phyloP scores from a whole-genome alignment of 305 asterid genomes.

The Solanum chacoense region DNA sequence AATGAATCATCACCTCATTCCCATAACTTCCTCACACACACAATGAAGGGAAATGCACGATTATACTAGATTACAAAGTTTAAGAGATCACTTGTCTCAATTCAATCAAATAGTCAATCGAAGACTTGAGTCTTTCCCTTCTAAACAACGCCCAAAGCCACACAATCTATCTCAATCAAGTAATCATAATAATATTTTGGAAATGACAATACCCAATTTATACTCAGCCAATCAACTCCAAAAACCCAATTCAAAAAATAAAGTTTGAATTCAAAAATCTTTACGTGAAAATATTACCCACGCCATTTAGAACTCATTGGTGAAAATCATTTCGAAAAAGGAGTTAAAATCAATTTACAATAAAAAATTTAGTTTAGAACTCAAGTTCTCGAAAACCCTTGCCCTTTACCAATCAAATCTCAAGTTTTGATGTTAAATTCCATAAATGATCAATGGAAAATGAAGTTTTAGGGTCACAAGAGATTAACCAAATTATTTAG shows the following conservation, averaged over 20 bases:
- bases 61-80: neutral
- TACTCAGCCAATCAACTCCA: neutral
- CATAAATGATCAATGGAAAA: neutral
- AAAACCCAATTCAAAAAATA: neutral
- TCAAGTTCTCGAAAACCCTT: neutral
- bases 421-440: neutral
- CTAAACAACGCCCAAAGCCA: neutral
- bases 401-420: neutral
- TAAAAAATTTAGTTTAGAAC: neutral
- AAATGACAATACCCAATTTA: neutral
- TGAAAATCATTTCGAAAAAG: neutral
- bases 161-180: neutral
- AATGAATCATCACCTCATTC: neutral
- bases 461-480: neutral
- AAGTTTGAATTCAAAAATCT: neutral
- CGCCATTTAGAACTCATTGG: neutral
- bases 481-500: neutral
- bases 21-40: neutral
- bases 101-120: neutral
- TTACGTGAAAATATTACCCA: neutral
- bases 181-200: neutral
- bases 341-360: neutral
- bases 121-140: neutral
- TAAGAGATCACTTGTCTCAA: neutral
- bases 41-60: neutral